Evolutionary conservation across 768 basidiomycete species (phyloP), one percentile per base, ranked within the genome.

Genomic region (Agrocybe pediades): DNA sequence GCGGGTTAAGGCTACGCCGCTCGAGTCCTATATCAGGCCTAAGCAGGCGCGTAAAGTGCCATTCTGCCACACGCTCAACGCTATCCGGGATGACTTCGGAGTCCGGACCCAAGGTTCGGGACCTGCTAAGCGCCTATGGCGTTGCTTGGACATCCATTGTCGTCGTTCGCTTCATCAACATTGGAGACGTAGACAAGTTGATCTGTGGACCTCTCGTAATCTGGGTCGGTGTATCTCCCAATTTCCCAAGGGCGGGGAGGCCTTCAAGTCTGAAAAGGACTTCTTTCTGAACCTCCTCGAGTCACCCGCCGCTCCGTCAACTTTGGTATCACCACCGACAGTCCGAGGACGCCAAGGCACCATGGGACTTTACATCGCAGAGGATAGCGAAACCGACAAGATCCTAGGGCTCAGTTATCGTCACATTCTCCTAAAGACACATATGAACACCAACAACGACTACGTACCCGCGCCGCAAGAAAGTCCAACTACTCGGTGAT

Each of bases 41-140:
- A 80, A 79, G 67, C 73, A 73, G n/a, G 48, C 66, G 45, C 64
- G 61, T 24, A 74, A 72, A 26, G 74, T 75, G 64, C n/a, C n/a
- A n/a, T 72, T 68, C 55, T 60, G 61, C 41, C 76, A 74, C 56
- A 64, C 68, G 49, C 74, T 79, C 52, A 74, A 74, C 57, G 24
- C 3, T 4, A 68, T 75, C 59, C 78, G 77, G 78, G 53, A 65
- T 54, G 58, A 46, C 58, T n/a, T n/a, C n/a, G n/a, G 29, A 30
- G 15, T 73, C 77, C 53, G 69, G 64, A 65, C 73, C 71, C 58
- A 49, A 64, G 60, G 74, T 78, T 63, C 9, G 59, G 16, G 64
- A 68, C 50, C 50, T 71, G 46, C 44, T 80, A 47, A 75, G 72
- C 49, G 60, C 59, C 20, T 62, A 46, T 25, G 59, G 57, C 17